These are phyloP conservation scores for Neocatenulostroma microsporum DNA, from an alignment of 2,329 filamentous ascomycete species.

Conservation along the genomic window DNA sequence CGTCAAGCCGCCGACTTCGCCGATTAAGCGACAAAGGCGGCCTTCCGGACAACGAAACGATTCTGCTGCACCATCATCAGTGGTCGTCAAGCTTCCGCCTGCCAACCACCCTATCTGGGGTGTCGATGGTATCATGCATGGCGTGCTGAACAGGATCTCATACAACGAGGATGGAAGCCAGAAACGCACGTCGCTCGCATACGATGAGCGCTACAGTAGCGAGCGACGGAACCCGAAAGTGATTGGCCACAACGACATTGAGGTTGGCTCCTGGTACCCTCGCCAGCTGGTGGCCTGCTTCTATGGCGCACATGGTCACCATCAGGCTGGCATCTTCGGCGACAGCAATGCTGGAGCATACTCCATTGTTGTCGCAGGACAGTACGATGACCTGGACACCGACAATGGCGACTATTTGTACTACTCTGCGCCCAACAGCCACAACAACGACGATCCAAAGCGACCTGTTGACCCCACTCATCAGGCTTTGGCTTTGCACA, in stretches of 20 bases:
- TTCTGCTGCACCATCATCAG: neutral
- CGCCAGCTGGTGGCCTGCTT: slow-evolving; percentile 18
- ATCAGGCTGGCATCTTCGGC: slow-evolving; percentile 19
- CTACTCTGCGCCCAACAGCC: slow-evolving; percentile 21
- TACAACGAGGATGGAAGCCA: too few species aligned
- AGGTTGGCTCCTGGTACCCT: slow-evolving; percentile 20
- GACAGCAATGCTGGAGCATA: slow-evolving; percentile 16
- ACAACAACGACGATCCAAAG: slow-evolving; percentile 19
- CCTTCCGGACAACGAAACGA: slow-evolving; percentile 1
- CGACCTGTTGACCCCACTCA: slow-evolving; percentile 9
- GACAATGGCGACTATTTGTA: slow-evolving; percentile 18
- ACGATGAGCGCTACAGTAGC: slow-evolving; percentile 8
- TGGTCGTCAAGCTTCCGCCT: slow-evolving; percentile 11
- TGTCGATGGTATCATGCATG: slow-evolving; percentile 21
- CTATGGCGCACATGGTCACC: slow-evolving; percentile 20
- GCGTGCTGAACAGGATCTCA: too few species aligned
- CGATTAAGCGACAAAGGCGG: neutral
- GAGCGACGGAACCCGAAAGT: slow-evolving; percentile 13
- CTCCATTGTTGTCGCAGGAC: slow-evolving; percentile 18
- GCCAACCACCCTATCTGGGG: slow-evolving; percentile 19
- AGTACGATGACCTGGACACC: slow-evolving; percentile 19
- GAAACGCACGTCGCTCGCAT: too few species aligned
- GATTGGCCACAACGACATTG: slow-evolving; percentile 19
- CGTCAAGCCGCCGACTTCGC: neutral
- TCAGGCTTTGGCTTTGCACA: slow-evolving; percentile 15